phyloP scores from a whole-genome alignment of 176 grass and related monocot species.

The Cenchrus purpureus region DNA sequence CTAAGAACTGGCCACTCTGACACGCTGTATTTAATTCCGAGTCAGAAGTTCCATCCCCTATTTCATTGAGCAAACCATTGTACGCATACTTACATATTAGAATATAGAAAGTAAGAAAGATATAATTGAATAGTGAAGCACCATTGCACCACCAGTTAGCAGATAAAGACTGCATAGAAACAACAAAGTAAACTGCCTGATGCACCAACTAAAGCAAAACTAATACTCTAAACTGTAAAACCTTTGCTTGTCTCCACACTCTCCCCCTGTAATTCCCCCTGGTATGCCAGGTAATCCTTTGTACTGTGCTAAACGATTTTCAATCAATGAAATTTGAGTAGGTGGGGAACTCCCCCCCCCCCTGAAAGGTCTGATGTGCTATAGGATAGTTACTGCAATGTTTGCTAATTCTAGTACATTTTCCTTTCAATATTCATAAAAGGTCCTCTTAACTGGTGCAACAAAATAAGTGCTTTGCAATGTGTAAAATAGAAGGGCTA shows the following conservation, averaged over 20 bases:
- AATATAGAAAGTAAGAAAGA: neutral
- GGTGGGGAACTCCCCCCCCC: too few species aligned
- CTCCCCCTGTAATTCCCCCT: too few species aligned
- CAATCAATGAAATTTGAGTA: too few species aligned
- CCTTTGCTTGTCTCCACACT: too few species aligned
- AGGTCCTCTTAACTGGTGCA: neutral
- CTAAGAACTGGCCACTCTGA: conserved; percentile 3
- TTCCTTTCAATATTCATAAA: neutral
- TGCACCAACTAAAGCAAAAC: neutral
- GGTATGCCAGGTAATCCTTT: too few species aligned
- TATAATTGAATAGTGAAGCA: neutral
- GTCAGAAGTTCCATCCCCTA: neutral
- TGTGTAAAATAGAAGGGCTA: neutral
- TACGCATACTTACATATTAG: neutral
- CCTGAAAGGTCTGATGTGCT: neutral
- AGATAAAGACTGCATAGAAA: neutral
- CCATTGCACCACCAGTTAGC: neutral
- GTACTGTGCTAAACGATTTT: too few species aligned
- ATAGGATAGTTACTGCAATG: neutral
- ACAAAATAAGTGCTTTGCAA: neutral
- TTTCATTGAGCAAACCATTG: neutral
- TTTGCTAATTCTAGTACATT: conserved; percentile 7
- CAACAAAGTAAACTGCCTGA: neutral
- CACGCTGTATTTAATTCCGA: neutral
- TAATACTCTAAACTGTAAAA: neutral